Conservation (phyloP, 306 rosid species). For the Pachyrhizus erosus region DNA sequence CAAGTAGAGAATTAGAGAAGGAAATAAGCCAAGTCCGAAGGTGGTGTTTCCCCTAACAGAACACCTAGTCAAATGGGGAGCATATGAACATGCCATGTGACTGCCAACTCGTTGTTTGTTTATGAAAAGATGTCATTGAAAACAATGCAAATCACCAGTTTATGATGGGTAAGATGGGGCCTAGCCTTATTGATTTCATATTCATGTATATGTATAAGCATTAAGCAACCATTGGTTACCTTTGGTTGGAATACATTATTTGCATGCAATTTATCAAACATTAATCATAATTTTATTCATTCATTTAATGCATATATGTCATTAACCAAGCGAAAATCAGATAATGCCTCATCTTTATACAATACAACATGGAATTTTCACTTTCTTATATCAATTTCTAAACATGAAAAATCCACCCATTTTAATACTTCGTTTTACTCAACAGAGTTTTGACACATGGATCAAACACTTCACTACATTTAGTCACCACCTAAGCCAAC, state of each 20-base stretch:
- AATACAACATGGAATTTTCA: neutral
- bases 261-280: constrained; percentile 31
- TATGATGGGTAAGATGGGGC: constrained; percentile 46
- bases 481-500: neutral
- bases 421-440: neutral
- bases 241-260: constrained; percentile 9
- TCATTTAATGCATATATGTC: neutral
- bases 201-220: constrained; percentile 29
- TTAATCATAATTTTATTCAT: neutral
- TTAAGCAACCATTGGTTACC: constrained; percentile 20
- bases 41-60: constrained; percentile 64
- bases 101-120: constrained; percentile 59
- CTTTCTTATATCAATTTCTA: neutral
- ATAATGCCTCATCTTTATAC: neutral
- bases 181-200: constrained; percentile 35
- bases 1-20: constrained; percentile 33
- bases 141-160: constrained; percentile 37
- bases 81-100: constrained; percentile 81
- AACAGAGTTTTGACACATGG: neutral
- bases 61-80: constrained; percentile 58
- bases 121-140: constrained; percentile 38
- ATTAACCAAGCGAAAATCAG: neutral
- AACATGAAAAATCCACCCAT: neutral
- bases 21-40: constrained; percentile 48
- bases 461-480: neutral